Base-by-base conservation (phyloP, 1,284 basidiomycete genomes). In the Laetiporus sulphureus region DNA sequence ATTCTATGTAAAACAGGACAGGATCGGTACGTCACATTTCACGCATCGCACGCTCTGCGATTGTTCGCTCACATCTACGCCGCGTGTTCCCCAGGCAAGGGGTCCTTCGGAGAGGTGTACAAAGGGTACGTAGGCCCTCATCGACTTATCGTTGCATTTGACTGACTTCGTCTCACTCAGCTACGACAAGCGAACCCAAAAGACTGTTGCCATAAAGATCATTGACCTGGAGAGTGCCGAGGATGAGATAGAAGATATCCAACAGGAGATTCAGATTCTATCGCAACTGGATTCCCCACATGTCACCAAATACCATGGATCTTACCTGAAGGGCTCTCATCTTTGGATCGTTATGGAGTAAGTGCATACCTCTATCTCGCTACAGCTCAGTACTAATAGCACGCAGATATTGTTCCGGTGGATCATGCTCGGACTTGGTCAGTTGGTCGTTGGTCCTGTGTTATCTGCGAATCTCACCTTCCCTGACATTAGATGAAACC, bases 291-390 rank as follows among this genome's bases (percentile, higher is more conserved):
- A 98, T 65, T 96, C 92, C 36, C 83, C 89, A 29, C 86, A 89
- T 67, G 94, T 99, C 46, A 99, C 95, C 49, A 92, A 92, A 69
- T 97, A 97, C 62, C 91, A 96, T 72, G 95, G 94, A 36, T 95
- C 91, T 20, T 98, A 74, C 66, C 72, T 98, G 58, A 96, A 97
- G 62, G 93, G 92, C 15, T 91, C 91, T 5, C 84, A 94, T 59
- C 72, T 99, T 22, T 98, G 95, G 95, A 98, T 99, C 58, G 90
- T 98, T 50, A 99, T 99, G 95, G 96, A 99, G 82, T 98, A 57
- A 46, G 77, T 67, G 20, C n/a, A n/a, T n/a, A n/a, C n/a, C n/a
- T n/a, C n/a, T n/a, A n/a, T n/a, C n/a, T n/a, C n/a, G n/a, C n/a
- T n/a, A n/a, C n/a, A n/a, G n/a, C n/a, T n/a, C n/a, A n/a, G n/a